A percentile compares a stretch with the other conserved stretches of the same genome.
phyloP scores from a whole-genome alignment of 2,329 filamentous ascomycete genomes.

The Penicillium freii region DNA sequence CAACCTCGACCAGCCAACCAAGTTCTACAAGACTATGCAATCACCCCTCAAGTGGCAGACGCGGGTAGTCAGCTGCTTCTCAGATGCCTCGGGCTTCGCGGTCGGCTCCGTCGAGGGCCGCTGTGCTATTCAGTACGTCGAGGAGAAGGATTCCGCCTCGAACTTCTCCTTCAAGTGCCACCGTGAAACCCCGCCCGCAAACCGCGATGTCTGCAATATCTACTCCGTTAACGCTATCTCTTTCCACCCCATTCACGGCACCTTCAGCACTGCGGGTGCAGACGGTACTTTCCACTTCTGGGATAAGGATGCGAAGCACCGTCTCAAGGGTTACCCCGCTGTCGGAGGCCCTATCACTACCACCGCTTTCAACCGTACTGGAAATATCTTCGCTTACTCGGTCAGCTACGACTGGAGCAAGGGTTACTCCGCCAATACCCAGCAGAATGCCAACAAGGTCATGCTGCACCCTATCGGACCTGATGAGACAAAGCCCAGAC shows the following conservation, averaged over 20 bases:
- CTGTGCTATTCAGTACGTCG: conserved; percentile 96
- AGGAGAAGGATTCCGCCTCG: conserved; percentile 85
- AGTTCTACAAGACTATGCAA: conserved; percentile 94
- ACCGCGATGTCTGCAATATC: conserved; percentile 75
- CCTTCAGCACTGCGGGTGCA: conserved; percentile 93
- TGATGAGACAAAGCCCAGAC: conserved; percentile 62
- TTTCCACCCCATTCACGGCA: conserved; percentile 94
- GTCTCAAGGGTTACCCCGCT: conserved; percentile 81
- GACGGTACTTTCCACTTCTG: conserved; percentile 82
- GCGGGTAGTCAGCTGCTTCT: conserved; percentile 89
- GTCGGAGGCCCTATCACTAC: conserved; percentile 84
- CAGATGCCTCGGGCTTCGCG: conserved; percentile 85
- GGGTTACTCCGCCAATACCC: conserved; percentile 81
- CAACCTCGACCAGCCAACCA: conserved; percentile 81
- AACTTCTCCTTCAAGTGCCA: conserved; percentile 99
- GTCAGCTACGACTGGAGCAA: conserved; percentile 99
- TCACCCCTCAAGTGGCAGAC: conserved; percentile 99
- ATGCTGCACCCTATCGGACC: conserved; percentile 74
- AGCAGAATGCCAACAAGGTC: conserved; percentile 69
- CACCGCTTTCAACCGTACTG: conserved; percentile 86
- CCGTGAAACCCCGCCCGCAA: conserved; percentile 67
- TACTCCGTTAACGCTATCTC: conserved; percentile 96
- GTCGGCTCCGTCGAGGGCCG: conserved; percentile 95
- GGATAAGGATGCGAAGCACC: conserved; percentile 87
- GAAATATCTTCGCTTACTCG: conserved; percentile 82